Conservation (phyloP, 1,139 yeast species). For the Pichia sp. region DNA sequence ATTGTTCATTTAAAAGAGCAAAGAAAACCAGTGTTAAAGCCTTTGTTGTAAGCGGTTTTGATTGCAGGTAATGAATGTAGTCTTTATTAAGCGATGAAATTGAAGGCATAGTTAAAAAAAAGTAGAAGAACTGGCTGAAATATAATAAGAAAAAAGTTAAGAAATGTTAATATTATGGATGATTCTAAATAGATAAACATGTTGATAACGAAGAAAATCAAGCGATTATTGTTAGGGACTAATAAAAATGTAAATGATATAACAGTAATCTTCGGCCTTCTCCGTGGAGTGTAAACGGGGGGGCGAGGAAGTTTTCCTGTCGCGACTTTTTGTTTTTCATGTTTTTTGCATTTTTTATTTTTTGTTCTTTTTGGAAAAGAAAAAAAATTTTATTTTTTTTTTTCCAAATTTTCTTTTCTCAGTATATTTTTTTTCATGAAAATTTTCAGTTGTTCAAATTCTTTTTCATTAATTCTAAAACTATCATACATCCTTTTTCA, state of each 20-base stretch:
- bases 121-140: no score
- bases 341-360: constrained; percentile 2
- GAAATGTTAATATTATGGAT: no score
- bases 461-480: background rate
- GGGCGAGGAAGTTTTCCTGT: background rate
- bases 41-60: constrained; percentile 53
- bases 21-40: constrained; percentile 53
- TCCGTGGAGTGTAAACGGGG: background rate
- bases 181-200: no score
- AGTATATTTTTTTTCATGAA: constrained; percentile 1
- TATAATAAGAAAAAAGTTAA: background rate
- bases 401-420: background rate
- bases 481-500: background rate
- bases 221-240: no score
- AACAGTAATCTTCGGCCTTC: no score
- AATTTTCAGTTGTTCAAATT: constrained; percentile 1
- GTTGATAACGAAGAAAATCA: background rate
- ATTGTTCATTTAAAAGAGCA: constrained; percentile 52
- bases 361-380: constrained; percentile 5
- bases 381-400: no score
- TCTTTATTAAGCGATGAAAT: background rate
- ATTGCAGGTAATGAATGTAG: constrained; percentile 1
- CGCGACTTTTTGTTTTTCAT: background rate
- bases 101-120: background rate
- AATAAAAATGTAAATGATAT: no score